Evolutionary conservation across 345 rosid species (phyloP).

Genomic region (Ailanthus altissimus): DNA sequence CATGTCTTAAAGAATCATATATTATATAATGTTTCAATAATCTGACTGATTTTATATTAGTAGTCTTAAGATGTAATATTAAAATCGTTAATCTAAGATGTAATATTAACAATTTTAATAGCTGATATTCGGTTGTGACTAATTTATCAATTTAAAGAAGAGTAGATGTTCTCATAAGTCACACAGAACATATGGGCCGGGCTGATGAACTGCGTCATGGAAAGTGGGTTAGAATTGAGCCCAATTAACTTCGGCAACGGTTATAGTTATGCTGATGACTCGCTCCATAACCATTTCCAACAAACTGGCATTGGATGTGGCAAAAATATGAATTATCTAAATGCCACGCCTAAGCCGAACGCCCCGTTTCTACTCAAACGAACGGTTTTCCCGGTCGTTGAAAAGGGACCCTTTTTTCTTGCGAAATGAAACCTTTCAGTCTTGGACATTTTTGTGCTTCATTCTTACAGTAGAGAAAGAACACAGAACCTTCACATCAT

Average conservation of each 20-base stretch:
- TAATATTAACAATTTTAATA: too few species aligned
- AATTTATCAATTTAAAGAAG: too few species aligned
- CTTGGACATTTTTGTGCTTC: not conserved
- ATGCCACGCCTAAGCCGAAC: not conserved
- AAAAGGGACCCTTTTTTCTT: not conserved
- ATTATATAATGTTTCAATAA: too few species aligned
- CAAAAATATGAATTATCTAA: too few species aligned
- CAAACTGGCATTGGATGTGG: not conserved
- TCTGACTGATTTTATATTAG: too few species aligned
- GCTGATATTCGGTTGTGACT: too few species aligned
- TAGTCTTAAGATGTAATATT: too few species aligned
- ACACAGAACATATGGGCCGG: not conserved
- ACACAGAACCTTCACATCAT: not conserved
- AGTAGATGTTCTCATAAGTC: too few species aligned
- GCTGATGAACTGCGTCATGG: not conserved
- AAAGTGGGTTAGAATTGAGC: not conserved
- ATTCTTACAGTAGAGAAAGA: not conserved
- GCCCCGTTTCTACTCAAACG: not conserved
- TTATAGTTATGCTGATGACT: not conserved
- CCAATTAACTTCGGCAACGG: not conserved
- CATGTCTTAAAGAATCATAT: too few species aligned
- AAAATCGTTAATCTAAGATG: too few species aligned
- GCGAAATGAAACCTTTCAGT: not conserved
- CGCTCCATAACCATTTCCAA: not conserved
- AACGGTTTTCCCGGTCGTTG: not conserved